A percentile compares a stretch with the other conserved stretches of the same genome.
phyloP scores from a whole-genome alignment of 2,329 filamentous ascomycete species.

The Macrophomina phaseolina region DNA sequence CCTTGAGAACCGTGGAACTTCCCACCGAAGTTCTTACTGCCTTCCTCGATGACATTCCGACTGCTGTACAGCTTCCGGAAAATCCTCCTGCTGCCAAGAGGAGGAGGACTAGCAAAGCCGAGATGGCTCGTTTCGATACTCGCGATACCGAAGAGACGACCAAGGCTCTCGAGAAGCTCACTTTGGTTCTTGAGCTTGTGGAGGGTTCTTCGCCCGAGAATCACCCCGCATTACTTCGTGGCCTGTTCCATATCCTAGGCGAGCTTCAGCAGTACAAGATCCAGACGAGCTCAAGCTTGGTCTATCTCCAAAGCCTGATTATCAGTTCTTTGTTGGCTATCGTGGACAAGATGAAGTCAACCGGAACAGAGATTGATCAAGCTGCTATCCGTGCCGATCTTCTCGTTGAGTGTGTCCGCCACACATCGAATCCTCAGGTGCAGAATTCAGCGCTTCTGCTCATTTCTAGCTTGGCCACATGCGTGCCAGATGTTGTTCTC shows the following conservation, averaged over 20 bases:
- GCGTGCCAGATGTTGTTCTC: constrained; percentile 87
- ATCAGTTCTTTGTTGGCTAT: constrained; percentile 83
- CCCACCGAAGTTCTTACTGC: constrained; percentile 73
- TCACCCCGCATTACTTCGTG: constrained; percentile 77
- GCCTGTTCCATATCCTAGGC: constrained; percentile 82
- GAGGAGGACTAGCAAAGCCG: constrained; percentile 76
- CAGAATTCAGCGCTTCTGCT: constrained; percentile 90
- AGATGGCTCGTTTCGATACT: constrained; percentile 65
- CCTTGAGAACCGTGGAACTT: constrained; percentile 75
- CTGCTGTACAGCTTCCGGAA: constrained; percentile 73
- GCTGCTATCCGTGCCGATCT: constrained; percentile 85
- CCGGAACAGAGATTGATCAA: constrained; percentile 70
- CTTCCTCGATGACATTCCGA: constrained; percentile 77
- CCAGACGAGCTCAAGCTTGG: constrained; percentile 82
- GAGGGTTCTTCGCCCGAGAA: constrained; percentile 78
- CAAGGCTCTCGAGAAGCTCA: constrained; percentile 74
- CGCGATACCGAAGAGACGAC: constrained; percentile 70
- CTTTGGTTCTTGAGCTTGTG: constrained; percentile 85
- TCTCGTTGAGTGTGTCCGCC: constrained; percentile 91
- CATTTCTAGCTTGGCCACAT: constrained; percentile 83
- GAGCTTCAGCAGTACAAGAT: constrained; percentile 85
- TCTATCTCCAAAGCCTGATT: constrained; percentile 86
- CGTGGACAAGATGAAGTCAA: constrained; percentile 73
- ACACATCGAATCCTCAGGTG: constrained; percentile 88
- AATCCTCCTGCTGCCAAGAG: constrained; percentile 78